These are phyloP conservation scores for Wallemia mellicola DNA, from an alignment of 1,284 basidiomycete species.

Conservation along the genomic window DNA sequence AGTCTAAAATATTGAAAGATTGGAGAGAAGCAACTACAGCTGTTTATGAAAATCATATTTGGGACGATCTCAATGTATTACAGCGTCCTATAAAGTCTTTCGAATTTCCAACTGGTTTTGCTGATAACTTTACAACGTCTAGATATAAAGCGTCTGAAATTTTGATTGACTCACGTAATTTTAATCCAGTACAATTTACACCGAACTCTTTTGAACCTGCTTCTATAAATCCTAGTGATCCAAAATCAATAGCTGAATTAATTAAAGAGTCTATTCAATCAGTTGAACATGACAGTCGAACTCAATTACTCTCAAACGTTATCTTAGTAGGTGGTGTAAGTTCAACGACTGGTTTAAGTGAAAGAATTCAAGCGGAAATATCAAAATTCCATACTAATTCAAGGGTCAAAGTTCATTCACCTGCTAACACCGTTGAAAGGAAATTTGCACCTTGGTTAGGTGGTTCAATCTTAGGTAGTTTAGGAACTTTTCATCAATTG, in stretches of 20 bases:
- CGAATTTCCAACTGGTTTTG: slow-evolving; percentile 90
- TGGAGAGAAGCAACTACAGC: slow-evolving; percentile 73
- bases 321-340: slow-evolving; percentile 80
- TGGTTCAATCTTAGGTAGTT: slow-evolving; percentile 63
- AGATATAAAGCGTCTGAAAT: slow-evolving; percentile 64
- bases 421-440: slow-evolving; percentile 60
- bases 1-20: slow-evolving; percentile 59
- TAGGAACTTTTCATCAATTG: slow-evolving; percentile 86
- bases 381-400: slow-evolving; percentile 5
- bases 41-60: slow-evolving; percentile 50
- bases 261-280: slow-evolving; percentile 16
- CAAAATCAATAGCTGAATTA: slow-evolving; percentile 6
- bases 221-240: neutral
- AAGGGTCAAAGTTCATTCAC: slow-evolving; percentile 51
- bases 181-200: neutral
- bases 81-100: slow-evolving; percentile 27
- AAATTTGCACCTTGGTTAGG: slow-evolving; percentile 76
- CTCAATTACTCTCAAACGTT: slow-evolving; percentile 66
- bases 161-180: slow-evolving; percentile 41
- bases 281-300: slow-evolving; percentile 72
- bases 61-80: slow-evolving; percentile 46
- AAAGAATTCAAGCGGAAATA: slow-evolving; percentile 57
- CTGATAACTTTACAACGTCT: slow-evolving; percentile 50
- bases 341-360: slow-evolving; percentile 53
- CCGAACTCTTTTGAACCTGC: slow-evolving; percentile 1